A percentile compares a stretch with the other conserved stretches of the same genome.
Conservation (phyloP, 208 protist genomes). For the Leishmania aethiopica region DNA sequence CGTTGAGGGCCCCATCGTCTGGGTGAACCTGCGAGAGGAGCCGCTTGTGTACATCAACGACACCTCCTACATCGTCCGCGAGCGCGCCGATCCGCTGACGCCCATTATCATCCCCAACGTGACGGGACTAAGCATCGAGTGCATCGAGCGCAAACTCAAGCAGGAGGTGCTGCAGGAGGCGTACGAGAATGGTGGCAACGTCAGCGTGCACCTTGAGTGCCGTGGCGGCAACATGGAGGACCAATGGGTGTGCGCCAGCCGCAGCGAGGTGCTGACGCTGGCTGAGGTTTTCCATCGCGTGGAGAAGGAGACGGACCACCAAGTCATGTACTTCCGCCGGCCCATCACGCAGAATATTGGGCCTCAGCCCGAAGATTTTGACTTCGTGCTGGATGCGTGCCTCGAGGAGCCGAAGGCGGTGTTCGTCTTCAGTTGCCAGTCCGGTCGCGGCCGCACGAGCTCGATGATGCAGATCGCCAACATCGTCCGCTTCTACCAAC, state of each 20-base stretch:
- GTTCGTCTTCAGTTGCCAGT: conserved; percentile 90
- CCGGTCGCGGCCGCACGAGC: conserved; percentile 77
- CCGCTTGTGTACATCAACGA: conserved; percentile 90
- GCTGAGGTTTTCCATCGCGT: conserved; percentile 63
- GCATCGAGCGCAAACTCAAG: conserved; percentile 85
- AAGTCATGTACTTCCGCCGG: conserved; percentile 74
- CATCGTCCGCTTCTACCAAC: conserved; percentile 91
- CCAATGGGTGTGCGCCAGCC: conserved; percentile 83
- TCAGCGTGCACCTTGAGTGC: conserved; percentile 75
- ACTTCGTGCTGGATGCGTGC: conserved; percentile 85
- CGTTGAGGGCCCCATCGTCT: conserved; percentile 70
- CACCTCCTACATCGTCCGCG: conserved; percentile 81
- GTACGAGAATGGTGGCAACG: conserved; percentile 81
- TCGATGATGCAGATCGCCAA: conserved; percentile 88
- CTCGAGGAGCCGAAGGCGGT: conserved; percentile 74
- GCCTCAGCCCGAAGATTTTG: conserved; percentile 81
- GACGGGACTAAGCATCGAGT: conserved; percentile 72
- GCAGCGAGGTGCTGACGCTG: conserved; percentile 61
- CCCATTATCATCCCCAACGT: conserved; percentile 88
- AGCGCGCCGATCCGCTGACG: conserved; percentile 70
- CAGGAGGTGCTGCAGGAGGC: conserved; percentile 86
- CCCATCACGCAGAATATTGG: conserved; percentile 86
- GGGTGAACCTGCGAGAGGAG: conserved; percentile 90
- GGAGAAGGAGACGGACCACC: conserved; percentile 34
- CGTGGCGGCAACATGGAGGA: conserved; percentile 77